These are phyloP conservation scores for Leishmania mexicana DNA, from an alignment of 208 protist species.

Conservation along the genomic window DNA sequence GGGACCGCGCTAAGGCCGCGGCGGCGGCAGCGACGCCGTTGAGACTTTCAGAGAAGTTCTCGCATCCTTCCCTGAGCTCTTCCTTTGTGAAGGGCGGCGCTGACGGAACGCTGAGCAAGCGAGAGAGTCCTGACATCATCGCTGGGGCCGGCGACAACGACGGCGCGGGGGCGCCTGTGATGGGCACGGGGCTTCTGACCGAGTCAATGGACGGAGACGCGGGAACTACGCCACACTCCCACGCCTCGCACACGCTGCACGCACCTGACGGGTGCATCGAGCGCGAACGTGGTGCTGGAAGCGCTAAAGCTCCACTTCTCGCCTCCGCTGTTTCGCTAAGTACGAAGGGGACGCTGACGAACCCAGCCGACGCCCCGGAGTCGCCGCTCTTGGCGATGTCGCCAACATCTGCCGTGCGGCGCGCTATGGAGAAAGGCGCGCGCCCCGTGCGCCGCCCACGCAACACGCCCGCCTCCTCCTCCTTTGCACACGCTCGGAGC, in stretches of 20 bases:
- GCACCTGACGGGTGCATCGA: background rate
- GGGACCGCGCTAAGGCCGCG: background rate
- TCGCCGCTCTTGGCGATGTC: slow-evolving; percentile 12
- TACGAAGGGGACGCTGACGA: background rate
- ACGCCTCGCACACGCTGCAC: background rate
- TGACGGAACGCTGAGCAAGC: background rate
- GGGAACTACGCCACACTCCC: background rate
- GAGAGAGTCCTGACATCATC: background rate
- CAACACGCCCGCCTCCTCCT: background rate
- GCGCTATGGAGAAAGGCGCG: slow-evolving; percentile 23
- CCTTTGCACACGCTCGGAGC: background rate
- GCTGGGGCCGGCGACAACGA: background rate
- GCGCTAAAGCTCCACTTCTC: background rate
- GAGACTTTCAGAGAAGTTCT: background rate
- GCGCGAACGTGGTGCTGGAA: background rate
- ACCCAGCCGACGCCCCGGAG: background rate
- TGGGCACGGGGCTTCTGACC: slow-evolving; percentile 2
- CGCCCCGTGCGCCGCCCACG: slow-evolving; percentile 24
- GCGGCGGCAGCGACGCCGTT: background rate
- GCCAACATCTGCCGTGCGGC: slow-evolving; percentile 1
- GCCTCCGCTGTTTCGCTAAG: background rate
- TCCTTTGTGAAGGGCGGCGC: background rate
- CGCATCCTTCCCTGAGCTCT: background rate
- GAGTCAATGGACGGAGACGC: background rate
- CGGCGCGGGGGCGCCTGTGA: background rate